A percentile compares a stretch with the other conserved stretches of the same genome.
Evolutionary conservation across 2,329 filamentous ascomycete genomes (phyloP).

Genomic region (Penicillium crustosum): DNA sequence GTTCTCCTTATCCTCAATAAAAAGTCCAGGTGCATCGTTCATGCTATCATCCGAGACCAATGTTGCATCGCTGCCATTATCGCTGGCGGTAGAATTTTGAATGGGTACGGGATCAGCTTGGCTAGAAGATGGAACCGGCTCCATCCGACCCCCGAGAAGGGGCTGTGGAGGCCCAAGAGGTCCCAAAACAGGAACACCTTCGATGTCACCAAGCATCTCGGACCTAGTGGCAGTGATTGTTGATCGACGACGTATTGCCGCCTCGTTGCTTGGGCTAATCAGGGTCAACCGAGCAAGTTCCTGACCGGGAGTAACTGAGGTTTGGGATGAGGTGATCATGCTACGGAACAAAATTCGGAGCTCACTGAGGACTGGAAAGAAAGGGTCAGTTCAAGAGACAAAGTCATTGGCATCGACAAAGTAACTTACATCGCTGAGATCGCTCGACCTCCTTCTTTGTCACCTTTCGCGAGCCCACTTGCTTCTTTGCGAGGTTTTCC

Average conservation of each 20-base stretch:
- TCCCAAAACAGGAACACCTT: conserved; percentile 47
- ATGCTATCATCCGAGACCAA: conserved; percentile 36
- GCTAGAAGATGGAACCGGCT: conserved; percentile 4
- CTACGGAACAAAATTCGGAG: conserved; percentile 68
- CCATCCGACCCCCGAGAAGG: conserved; percentile 21
- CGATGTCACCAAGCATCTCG: conserved; percentile 44
- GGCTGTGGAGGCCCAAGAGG: conserved; percentile 44
- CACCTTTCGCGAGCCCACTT: conserved; percentile 72
- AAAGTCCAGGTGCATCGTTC: conserved; percentile 18
- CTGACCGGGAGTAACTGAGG: conserved; percentile 68
- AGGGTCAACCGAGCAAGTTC: conserved; percentile 79
- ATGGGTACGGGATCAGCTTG: conserved; percentile 19
- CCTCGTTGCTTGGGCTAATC: conserved; percentile 59
- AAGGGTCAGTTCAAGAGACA: conserved; percentile 19
- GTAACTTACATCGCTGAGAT: conserved; percentile 71
- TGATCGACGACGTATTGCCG: conserved; percentile 51
- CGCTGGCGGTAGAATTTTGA: conserved; percentile 30
- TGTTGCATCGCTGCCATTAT: conserved; percentile 37
- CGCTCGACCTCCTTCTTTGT: conserved; percentile 57
- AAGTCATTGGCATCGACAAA: neutral
- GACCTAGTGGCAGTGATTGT: conserved; percentile 37
- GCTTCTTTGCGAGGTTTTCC: conserved; percentile 61
- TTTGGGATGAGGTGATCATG: conserved; percentile 63
- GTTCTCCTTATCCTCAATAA: conserved; percentile 43
- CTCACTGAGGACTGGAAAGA: conserved; percentile 66